Evolutionary conservation across 2,329 filamentous ascomycete species (phyloP), one percentile per base, ranked within the genome.

Genomic region (Colletotrichum cordylinicola): DNA sequence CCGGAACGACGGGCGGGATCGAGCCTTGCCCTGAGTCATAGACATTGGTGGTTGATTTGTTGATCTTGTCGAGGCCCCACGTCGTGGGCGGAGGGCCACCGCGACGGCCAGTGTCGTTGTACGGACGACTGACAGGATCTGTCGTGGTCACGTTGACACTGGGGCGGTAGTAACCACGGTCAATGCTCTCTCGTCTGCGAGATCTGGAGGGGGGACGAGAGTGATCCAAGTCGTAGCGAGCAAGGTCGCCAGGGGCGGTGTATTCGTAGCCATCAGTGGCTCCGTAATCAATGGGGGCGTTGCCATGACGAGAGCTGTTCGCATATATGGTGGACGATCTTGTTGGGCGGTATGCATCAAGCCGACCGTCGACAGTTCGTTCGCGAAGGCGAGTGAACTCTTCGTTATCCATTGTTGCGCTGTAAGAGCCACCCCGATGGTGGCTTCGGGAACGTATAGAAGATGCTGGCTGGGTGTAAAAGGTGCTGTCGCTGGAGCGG

Each of bases 41-140:
- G 8, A 85, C 62, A 8, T 83, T 82, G 4, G 84, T 81, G 4
- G 81, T 81, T 18, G 79, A 80, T 73, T 90, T 86, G 78, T 90
- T 90, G 77, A 94, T 90, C 83, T 91, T 94, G 79, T 95, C 94
- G 78, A 95, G 91, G 1, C 93, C 94, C 79, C 93, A 88, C 4
- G 92, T 94, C 7, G 92, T 91, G 6, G 93, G 93, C 12, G 94
- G 94, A 3, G 93, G 94, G 0, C 90, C 88, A 37, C 89, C 82
- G 29, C 84, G 80, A 8, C 81, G 81, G 75, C 77, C 82, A 18
- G 78, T 80, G 65, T 80, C 83, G 37, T 78, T 79, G 55, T 74
- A 77, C 61, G 67, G 82, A 33, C 76, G 79, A 48, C 84, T 82
- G n/a, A 82, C 78, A 43, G 24, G 65, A 13, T 74, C 72, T 18